Base-by-base conservation (phyloP, 2,329 filamentous ascomycete species). In the Onygena corvina region DNA sequence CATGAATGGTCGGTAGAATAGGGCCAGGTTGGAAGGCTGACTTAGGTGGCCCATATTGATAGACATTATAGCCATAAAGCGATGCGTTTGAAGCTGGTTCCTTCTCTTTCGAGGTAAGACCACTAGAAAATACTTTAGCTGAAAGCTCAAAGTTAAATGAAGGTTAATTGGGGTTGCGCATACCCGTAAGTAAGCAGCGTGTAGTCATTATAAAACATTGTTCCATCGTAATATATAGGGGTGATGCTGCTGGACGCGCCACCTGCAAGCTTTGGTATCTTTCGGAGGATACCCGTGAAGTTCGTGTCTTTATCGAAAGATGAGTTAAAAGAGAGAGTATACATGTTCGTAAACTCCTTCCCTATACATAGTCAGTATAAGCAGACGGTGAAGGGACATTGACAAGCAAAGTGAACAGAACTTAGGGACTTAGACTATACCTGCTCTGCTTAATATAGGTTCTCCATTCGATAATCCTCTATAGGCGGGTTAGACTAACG, bases 171-270 rank as follows among this genome's bases (percentile, higher is more conserved):
- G n/a, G 5, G 21, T n/a, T 40, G 5, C 25, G 21, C 56, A n/a
- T 48, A 67, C 66, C 82, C 83, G 48, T 81, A 86, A 1, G 81
- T 67, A 56, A 74, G 80, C 57, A 80, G 79, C 52, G 82, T 73
- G 45, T 73, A 65, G 51, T 84, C 68, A 56, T 84, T 86, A 44
- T 72, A 74, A 27, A 86, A 73, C 66, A 86, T 75, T 5, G 70
- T 76, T 1, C 83, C 83, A 52, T 83, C 80, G 12, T 70, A 53
- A 53, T 76, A 83, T 55, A 76, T 76, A 0, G 79, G 78, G 0
- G 71, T 70, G 38, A 74, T 52, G 53, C 75, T 76, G 53, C 74
- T 77, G 27, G 69, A 69, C 14, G 63, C 62, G 2, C 68, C 68
- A 4, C 72, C 68, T 30, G 59, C 68, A 0, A 69, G 70, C 53